Percentiles rank a stretch among this genome's conserved stretches.
phyloP scores from a whole-genome alignment of 805 yeast genomes.

The Monosporozyma yasuniensis region DNA sequence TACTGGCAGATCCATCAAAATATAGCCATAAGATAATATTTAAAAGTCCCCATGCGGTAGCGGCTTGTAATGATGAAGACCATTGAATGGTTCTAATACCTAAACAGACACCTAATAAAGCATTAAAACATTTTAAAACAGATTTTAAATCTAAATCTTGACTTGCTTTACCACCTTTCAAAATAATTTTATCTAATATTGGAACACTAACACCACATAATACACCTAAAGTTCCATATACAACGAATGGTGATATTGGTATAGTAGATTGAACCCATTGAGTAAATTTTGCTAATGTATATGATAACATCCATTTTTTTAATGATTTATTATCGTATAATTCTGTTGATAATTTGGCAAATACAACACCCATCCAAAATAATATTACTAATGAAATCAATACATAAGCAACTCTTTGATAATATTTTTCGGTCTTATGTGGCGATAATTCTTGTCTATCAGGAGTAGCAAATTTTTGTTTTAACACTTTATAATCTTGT shows the following conservation, averaged over 20 bases:
- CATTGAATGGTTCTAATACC: constrained; percentile 64
- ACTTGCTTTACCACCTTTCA: constrained; percentile 6
- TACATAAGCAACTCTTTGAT: constrained; percentile 5
- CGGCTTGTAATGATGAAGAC: constrained; percentile 56
- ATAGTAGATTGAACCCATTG: constrained; percentile 4
- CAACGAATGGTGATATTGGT: not conserved
- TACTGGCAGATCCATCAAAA: constrained; percentile 53
- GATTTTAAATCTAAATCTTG: constrained; percentile 5
- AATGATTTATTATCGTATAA: constrained; percentile 42
- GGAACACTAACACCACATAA: constrained; percentile 52
- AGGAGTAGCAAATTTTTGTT: not conserved
- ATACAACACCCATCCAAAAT: constrained; percentile 41
- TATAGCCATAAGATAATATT: constrained; percentile 61
- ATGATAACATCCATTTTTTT: constrained; percentile 41
- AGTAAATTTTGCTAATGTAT: constrained; percentile 4
- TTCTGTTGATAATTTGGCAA: constrained; percentile 44
- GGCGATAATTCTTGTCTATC: not conserved
- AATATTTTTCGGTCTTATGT: not conserved
- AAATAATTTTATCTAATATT: constrained; percentile 24
- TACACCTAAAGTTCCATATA: constrained; percentile 43
- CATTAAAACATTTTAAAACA: constrained; percentile 32
- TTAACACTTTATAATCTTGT: constrained; percentile 1
- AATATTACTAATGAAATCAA: constrained; percentile 19
- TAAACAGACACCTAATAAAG: constrained; percentile 61
- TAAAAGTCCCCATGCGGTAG: constrained; percentile 51